Evolutionary conservation across 2,329 filamentous ascomycete species (phyloP).

Genomic region (Diaporthe ilicicola): DNA sequence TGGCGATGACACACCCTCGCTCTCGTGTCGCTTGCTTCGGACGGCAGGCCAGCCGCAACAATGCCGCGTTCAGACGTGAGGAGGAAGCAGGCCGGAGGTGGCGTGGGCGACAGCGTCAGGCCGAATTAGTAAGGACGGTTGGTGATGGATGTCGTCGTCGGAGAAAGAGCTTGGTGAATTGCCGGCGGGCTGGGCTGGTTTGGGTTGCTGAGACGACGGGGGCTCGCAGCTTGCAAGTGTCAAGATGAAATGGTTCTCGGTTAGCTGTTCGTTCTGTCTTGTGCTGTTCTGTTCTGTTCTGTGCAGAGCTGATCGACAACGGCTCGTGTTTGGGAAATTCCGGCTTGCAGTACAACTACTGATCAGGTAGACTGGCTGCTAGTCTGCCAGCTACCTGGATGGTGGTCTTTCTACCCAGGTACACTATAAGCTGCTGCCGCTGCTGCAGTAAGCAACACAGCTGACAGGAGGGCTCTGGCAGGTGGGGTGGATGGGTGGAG

Average conservation of each 20-base stretch:
- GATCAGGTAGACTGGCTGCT: background rate
- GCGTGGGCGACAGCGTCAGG: background rate
- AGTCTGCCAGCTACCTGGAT: background rate
- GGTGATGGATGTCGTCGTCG: background rate
- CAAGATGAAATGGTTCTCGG: slow-evolving; percentile 16
- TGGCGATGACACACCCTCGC: background rate
- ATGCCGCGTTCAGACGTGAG: background rate
- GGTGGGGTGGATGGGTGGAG: background rate
- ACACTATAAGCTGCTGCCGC: background rate
- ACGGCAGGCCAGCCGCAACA: background rate
- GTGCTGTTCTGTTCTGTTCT: background rate
- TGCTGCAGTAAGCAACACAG: background rate
- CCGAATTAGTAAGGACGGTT: background rate
- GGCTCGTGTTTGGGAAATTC: slow-evolving; percentile 14
- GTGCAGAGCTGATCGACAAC: slow-evolving; percentile 5
- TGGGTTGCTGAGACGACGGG: background rate
- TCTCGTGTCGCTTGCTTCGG: background rate
- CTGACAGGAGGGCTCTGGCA: background rate
- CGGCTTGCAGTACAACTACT: background rate
- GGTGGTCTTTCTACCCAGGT: background rate
- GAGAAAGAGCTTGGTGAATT: background rate
- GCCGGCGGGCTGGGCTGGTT: background rate
- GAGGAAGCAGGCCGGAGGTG: background rate
- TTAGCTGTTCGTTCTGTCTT: background rate
- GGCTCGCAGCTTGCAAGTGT: background rate